phyloP scores from a whole-genome alignment of 2,329 filamentous ascomycete species.

The Scedosporium aurantiacum region DNA sequence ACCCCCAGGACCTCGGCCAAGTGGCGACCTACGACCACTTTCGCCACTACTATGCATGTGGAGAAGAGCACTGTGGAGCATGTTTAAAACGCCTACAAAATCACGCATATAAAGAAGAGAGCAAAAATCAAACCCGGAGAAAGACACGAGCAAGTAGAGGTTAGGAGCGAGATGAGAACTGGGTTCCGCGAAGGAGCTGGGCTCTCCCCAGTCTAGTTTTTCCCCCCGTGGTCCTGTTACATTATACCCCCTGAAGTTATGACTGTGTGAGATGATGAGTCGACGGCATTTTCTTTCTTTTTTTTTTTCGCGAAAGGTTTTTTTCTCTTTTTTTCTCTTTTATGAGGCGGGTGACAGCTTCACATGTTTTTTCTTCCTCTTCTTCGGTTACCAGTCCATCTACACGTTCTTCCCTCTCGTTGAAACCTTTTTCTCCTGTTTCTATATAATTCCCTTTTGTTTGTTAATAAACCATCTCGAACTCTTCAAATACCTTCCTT shows the following conservation, averaged over 20 bases:
- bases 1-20: constrained; percentile 64
- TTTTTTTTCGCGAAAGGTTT: neutral
- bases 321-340: too few species aligned
- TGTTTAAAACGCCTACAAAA: neutral
- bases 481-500: neutral
- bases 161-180: neutral
- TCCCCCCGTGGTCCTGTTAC: neutral
- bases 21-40: constrained; percentile 65
- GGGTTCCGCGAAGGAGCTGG: neutral
- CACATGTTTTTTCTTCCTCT: neutral
- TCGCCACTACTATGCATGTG: constrained; percentile 28
- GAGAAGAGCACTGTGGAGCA: neutral
- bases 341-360: neutral
- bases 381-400: neutral
- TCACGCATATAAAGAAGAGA: neutral
- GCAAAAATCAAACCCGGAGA: neutral
- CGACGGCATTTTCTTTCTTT: neutral
- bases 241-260: neutral
- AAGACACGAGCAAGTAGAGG: neutral
- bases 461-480: neutral
- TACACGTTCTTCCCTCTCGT: neutral
- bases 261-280: neutral
- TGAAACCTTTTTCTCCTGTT: neutral
- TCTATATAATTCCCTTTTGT: neutral
- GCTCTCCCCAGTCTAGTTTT: neutral